These are phyloP conservation scores for Escovopsis sp. DNA, from an alignment of 2,329 filamentous ascomycete genomes.

Conservation along the genomic window DNA sequence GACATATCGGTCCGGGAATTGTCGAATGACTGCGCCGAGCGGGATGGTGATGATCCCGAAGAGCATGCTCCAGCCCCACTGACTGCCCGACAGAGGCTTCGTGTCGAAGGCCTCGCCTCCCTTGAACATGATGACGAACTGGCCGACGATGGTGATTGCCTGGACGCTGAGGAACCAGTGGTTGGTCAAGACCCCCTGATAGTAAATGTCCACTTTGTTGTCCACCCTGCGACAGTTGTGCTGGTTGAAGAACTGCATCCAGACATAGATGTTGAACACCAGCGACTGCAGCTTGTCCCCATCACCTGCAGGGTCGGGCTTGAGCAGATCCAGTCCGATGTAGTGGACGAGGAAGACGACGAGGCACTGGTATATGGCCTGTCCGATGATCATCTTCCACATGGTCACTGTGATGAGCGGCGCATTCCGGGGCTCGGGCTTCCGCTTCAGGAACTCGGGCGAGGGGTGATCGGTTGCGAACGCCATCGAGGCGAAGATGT, in stretches of 20 bases:
- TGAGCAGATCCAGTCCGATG: constrained; percentile 42
- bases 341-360: constrained; percentile 48
- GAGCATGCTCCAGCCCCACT: constrained; percentile 58
- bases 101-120: constrained; percentile 55
- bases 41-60: constrained; percentile 55
- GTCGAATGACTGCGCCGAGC: constrained; percentile 31
- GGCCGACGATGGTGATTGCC: constrained; percentile 51
- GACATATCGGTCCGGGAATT: constrained; percentile 24
- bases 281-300: constrained; percentile 40
- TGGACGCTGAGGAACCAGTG: constrained; percentile 63
- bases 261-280: constrained; percentile 76
- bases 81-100: constrained; percentile 40
- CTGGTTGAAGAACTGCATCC: constrained; percentile 84
- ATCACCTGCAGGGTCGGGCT: constrained; percentile 24
- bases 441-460: constrained; percentile 41
- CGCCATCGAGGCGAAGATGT: constrained; percentile 51
- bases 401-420: constrained; percentile 61
- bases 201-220: constrained; percentile 65
- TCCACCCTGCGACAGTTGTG: constrained; percentile 68
- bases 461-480: constrained; percentile 47
- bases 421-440: constrained; percentile 60
- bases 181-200: constrained; percentile 61
- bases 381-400: constrained; percentile 85
- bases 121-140: constrained; percentile 58
- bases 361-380: constrained; percentile 60